Evolutionary conservation across 495 filamentous ascomycete genomes (phyloP).

Genomic region (Penicillium nucicola): DNA sequence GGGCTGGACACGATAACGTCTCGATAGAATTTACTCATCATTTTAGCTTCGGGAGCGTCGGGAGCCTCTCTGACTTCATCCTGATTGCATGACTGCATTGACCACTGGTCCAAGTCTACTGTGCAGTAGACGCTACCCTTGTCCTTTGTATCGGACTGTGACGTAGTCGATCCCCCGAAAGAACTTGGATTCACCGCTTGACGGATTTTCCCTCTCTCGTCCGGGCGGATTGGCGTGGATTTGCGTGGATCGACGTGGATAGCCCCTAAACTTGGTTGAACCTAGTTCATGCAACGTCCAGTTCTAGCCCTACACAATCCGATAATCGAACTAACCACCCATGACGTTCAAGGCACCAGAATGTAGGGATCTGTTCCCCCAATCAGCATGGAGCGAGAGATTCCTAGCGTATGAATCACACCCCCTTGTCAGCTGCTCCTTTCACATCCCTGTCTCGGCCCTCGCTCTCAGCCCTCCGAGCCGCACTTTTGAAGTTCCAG

Average conservation of each 20-base stretch:
- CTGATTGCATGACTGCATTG: not conserved
- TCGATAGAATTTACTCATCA: constrained; percentile 1
- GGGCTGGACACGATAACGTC: not conserved
- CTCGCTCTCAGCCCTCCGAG: constrained; percentile 13
- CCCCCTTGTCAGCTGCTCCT: constrained; percentile 4
- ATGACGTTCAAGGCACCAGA: too few relatives aligned
- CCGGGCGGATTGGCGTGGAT: too few relatives aligned
- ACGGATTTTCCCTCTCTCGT: not conserved
- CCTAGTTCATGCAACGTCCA: too few relatives aligned
- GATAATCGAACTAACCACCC: too few relatives aligned
- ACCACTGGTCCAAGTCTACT: too few relatives aligned
- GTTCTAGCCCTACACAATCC: too few relatives aligned
- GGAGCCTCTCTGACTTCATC: constrained; percentile 18
- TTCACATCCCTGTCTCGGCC: constrained; percentile 21
- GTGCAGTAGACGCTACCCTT: not conserved
- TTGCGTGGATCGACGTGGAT: too few relatives aligned
- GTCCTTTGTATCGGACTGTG: constrained; percentile 1
- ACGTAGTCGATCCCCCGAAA: constrained; percentile 25
- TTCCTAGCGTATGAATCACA: not conserved
- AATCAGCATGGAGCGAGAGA: not conserved
- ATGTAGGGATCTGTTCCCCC: not conserved
- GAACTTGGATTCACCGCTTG: constrained; percentile 12
- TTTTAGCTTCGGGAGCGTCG: constrained; percentile 19
- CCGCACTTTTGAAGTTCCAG: constrained; percentile 16
- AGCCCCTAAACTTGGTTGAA: too few relatives aligned